Evolutionary conservation across 2,329 filamentous ascomycete species (phyloP).

Genomic region (Fusarium armeniacum): DNA sequence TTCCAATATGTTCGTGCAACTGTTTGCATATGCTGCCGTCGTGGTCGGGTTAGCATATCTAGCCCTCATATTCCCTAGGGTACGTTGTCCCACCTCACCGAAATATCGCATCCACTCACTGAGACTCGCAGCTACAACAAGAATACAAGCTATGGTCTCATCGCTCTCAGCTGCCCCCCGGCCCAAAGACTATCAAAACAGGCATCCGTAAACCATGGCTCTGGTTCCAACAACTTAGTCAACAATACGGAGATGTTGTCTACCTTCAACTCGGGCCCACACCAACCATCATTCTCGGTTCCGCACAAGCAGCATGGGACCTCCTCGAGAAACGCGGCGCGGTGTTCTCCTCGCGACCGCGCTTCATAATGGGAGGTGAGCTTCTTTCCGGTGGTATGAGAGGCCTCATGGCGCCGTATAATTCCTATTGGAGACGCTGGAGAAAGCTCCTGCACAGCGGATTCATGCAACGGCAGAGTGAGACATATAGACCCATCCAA

Average conservation of each 20-base stretch:
- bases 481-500: conserved; percentile 59
- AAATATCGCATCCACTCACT: background rate
- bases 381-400: conserved; percentile 58
- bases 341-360: conserved; percentile 60
- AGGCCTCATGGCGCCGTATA: conserved; percentile 61
- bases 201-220: conserved; percentile 59
- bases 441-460: conserved; percentile 60
- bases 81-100: conserved; percentile 2
- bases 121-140: conserved; percentile 52
- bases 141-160: conserved; percentile 58
- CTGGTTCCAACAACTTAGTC: conserved; percentile 58
- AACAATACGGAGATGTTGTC: conserved; percentile 59
- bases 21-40: conserved; percentile 11
- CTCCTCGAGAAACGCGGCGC: conserved; percentile 60
- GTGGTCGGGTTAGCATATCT: conserved; percentile 31
- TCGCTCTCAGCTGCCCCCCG: conserved; percentile 57
- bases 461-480: conserved; percentile 61
- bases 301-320: conserved; percentile 60
- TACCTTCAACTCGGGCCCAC: conserved; percentile 60
- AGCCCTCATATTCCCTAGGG: conserved; percentile 37
- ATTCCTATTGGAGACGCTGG: conserved; percentile 59
- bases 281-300: conserved; percentile 59
- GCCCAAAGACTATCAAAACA: conserved; percentile 55
- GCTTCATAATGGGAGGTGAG: conserved; percentile 63
- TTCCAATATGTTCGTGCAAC: conserved; percentile 18